These are phyloP conservation scores for Naumovozyma dairenensis DNA, from an alignment of 805 yeast species.

Conservation along the genomic window DNA sequence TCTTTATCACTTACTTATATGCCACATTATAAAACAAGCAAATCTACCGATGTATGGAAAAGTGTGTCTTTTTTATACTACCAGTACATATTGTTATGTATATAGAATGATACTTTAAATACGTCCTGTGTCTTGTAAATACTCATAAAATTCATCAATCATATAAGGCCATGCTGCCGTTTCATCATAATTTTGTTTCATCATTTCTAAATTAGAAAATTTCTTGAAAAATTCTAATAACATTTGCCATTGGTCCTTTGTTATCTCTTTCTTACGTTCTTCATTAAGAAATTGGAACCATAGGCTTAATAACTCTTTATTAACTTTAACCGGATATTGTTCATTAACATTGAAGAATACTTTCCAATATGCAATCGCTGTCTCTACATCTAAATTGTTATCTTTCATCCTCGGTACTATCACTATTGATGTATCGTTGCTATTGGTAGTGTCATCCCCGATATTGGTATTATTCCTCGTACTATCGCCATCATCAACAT, in stretches of 20 bases:
- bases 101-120: no score
- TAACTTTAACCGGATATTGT: conserved; percentile 13
- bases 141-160: conserved; percentile 74
- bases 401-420: no score
- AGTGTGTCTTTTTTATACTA: no score
- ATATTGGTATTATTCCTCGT: no score
- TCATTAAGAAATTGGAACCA: conserved; percentile 51
- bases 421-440: no score
- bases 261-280: conserved; percentile 39
- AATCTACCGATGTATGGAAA: no score
- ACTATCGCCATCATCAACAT: no score
- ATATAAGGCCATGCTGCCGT: conserved; percentile 87
- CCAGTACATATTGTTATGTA: no score
- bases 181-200: conserved; percentile 54
- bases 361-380: conserved; percentile 70
- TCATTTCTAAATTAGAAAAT: conserved; percentile 40
- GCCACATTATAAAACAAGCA: no score
- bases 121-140: conserved; percentile 19
- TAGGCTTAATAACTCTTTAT: conserved; percentile 31
- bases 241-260: conserved; percentile 84
- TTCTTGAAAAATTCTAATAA: conserved; percentile 51
- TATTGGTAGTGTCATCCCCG: no score
- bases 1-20: no score
- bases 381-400: conserved; percentile 44
- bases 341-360: conserved; percentile 38